Evolutionary conservation across 176 grass and related monocot species (phyloP).

Genomic region (Puya raimondii): DNA sequence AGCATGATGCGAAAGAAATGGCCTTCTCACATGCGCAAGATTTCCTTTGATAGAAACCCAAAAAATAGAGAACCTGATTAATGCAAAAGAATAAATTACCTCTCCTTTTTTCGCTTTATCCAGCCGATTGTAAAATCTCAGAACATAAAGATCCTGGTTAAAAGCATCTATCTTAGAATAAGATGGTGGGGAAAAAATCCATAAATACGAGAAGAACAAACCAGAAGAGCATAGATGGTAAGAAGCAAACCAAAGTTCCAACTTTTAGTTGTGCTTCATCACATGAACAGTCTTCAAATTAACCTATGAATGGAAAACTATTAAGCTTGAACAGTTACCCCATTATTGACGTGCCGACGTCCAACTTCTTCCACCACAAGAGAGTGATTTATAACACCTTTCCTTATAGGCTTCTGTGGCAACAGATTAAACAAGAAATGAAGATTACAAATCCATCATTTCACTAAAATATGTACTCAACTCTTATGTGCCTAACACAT

Average conservation of each 20-base stretch:
- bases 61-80: background rate
- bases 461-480: background rate
- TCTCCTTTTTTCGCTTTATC: constrained; percentile 90
- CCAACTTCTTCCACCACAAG: constrained; percentile 73
- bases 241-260: background rate
- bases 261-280: background rate
- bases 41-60: background rate
- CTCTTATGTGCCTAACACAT: no score
- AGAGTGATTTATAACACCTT: constrained; percentile 56
- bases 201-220: background rate
- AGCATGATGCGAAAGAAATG: no score
- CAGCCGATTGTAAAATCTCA: constrained; percentile 65
- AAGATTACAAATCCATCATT: constrained; percentile 11
- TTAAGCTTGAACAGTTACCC: constrained; percentile 36
- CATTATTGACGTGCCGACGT: constrained; percentile 31
- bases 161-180: constrained; percentile 22
- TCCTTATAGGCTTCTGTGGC: constrained; percentile 70
- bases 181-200: background rate
- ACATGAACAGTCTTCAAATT: background rate
- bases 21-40: no score
- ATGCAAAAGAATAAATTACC: constrained; percentile 28
- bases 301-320: constrained; percentile 8
- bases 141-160: constrained; percentile 57
- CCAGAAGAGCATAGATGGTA: background rate
- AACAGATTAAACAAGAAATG: constrained; percentile 21